Evolutionary conservation across 2,329 filamentous ascomycete genomes (phyloP).

Genomic region (Fusarium piperis): DNA sequence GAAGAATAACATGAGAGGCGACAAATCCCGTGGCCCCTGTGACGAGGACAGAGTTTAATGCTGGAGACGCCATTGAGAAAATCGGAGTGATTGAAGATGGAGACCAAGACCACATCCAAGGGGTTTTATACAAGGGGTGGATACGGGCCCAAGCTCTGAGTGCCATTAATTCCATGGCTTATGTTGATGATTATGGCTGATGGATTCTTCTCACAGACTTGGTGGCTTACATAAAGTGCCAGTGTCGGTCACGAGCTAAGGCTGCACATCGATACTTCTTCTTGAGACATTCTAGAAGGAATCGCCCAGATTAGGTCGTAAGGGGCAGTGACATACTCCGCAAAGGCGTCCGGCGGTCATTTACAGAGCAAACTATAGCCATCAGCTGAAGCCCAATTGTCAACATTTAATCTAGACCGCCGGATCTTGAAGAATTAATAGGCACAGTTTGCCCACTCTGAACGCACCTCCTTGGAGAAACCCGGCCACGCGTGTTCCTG

Average conservation of each 20-base stretch:
- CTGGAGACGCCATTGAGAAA: not conserved
- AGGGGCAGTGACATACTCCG: conserved; percentile 50
- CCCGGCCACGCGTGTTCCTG: conserved; percentile 50
- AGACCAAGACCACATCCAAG: not conserved
- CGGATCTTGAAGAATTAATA: not conserved
- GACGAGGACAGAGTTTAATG: not conserved
- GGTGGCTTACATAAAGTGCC: not conserved
- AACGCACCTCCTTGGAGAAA: conserved; percentile 52
- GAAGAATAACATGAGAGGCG: conserved; percentile 2
- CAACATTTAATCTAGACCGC: not conserved
- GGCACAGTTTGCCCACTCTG: fast-evolving
- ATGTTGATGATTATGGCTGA: not conserved
- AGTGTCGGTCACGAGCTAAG: not conserved
- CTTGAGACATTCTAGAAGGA: conserved; percentile 43
- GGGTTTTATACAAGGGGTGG: not conserved
- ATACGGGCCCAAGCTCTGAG: not conserved
- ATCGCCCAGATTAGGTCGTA: conserved; percentile 52
- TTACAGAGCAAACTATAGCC: conserved; percentile 48
- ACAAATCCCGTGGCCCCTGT: conserved; percentile 1
- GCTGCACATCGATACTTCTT: conserved; percentile 53
- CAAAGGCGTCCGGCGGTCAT: conserved; percentile 56
- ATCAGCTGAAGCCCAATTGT: not conserved
- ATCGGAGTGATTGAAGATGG: not conserved
- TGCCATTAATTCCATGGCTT: not conserved
- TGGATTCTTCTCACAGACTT: not conserved